Conservation (phyloP, 2,329 filamentous ascomycete species). For the Penicillium sp. region DNA sequence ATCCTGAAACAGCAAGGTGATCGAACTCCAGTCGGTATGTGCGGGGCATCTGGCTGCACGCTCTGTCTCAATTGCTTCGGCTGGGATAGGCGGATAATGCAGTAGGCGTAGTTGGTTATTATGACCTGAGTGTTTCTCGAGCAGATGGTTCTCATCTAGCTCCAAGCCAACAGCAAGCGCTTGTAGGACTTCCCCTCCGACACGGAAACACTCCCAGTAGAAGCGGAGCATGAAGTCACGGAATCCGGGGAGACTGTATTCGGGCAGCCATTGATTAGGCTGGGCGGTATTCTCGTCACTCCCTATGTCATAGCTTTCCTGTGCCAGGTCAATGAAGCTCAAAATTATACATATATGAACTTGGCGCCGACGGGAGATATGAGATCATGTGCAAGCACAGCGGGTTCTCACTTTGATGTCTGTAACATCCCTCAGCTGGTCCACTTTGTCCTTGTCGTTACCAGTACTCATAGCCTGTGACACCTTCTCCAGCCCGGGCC, state of each 20-base stretch:
- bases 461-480: constrained; percentile 39
- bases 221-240: constrained; percentile 43
- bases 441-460: constrained; percentile 36
- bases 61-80: constrained; percentile 37
- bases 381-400: constrained; percentile 2
- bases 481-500: constrained; percentile 48
- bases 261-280: constrained; percentile 45
- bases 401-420: constrained; percentile 43
- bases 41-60: constrained; percentile 43
- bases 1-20: constrained; percentile 51
- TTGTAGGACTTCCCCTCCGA: constrained; percentile 40
- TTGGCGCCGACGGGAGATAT: background rate
- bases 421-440: constrained; percentile 39
- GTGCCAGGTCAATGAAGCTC: constrained; percentile 1
- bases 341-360: background rate
- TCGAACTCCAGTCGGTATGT: constrained; percentile 48
- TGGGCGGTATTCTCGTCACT: constrained; percentile 40
- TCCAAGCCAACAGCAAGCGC: constrained; percentile 43
- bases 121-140: constrained; percentile 45
- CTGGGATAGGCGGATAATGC: constrained; percentile 49
- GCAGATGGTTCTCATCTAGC: constrained; percentile 40
- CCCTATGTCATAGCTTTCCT: constrained; percentile 49
- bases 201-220: constrained; percentile 42
- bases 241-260: constrained; percentile 41
- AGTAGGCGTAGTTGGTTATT: constrained; percentile 54